Percentiles rank a stretch among this genome's conserved stretches.
Evolutionary conservation across 441 rosid genomes (phyloP).

Genomic region (Brassica hybrid): DNA sequence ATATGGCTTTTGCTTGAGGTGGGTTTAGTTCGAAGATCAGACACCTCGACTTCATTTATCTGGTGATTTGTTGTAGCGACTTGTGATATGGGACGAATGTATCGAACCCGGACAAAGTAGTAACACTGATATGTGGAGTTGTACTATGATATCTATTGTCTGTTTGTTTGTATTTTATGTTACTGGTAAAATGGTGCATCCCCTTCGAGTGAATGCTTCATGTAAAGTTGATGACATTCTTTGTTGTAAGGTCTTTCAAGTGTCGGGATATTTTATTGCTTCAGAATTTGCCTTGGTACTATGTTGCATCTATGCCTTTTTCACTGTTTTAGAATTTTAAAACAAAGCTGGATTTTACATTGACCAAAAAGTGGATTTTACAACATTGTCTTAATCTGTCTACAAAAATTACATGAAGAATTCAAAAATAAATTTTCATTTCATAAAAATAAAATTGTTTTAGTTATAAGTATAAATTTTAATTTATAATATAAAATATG

Average conservation of each 20-base stretch:
- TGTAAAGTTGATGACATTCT: conserved; percentile 38
- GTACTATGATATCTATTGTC: conserved; percentile 27
- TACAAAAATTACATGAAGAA: too few species aligned
- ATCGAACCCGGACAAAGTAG: conserved; percentile 25
- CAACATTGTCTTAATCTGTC: neutral
- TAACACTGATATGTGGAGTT: conserved; percentile 36
- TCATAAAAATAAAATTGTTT: too few species aligned
- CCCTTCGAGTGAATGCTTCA: conserved; percentile 43
- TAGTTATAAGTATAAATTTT: too few species aligned
- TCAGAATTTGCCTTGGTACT: conserved; percentile 14
- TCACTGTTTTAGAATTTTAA: neutral
- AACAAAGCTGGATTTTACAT: neutral
- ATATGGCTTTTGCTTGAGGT: conserved; percentile 82
- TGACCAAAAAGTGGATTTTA: neutral
- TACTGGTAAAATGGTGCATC: conserved; percentile 38
- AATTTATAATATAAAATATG: too few species aligned
- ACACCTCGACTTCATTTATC: conserved; percentile 46
- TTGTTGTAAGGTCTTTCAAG: conserved; percentile 24
- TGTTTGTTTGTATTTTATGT: conserved; percentile 38
- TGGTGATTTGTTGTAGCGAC: conserved; percentile 40
- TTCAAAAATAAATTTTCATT: too few species aligned
- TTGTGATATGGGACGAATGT: conserved; percentile 31
- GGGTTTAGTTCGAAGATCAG: conserved; percentile 58
- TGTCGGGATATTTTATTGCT: conserved; percentile 21
- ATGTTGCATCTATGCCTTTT: neutral